Evolutionary conservation across 78 protist genomes (phyloP).

Genomic region (Cyanophora paradoxa): DNA sequence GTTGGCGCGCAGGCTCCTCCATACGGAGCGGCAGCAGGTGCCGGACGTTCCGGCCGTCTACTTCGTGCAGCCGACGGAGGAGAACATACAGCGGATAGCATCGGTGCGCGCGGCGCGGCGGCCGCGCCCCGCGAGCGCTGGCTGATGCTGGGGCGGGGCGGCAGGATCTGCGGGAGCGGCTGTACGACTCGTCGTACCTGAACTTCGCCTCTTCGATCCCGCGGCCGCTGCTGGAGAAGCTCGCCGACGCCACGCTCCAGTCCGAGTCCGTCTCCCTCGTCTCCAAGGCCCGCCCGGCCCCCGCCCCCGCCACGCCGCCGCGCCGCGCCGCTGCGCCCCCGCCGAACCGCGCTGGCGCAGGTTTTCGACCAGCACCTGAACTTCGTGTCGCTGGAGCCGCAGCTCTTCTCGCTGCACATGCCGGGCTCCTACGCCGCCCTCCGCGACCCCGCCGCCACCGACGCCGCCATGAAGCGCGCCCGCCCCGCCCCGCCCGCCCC

Average conservation of each 20-base stretch:
- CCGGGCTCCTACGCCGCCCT: constrained; percentile 39
- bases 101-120: neutral
- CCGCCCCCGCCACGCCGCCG: neutral
- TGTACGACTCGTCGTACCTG: constrained; percentile 69
- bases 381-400: constrained; percentile 64
- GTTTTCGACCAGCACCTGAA: constrained; percentile 76
- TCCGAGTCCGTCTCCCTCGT: constrained; percentile 42
- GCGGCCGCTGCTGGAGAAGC: constrained; percentile 53
- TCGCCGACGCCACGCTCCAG: constrained; percentile 58
- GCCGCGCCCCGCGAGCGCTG: neutral
- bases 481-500: constrained; percentile 28
- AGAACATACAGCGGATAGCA: constrained; percentile 63
- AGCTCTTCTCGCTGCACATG: constrained; percentile 51
- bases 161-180: constrained; percentile 50
- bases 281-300: neutral
- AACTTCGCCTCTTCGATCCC: constrained; percentile 74
- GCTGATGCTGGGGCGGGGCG: too few relatives aligned
- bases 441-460: constrained; percentile 32
- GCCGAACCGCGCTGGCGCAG: neutral
- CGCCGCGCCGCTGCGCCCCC: neutral
- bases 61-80: constrained; percentile 74
- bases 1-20: constrained; percentile 26
- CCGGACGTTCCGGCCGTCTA: constrained; percentile 88
- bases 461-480: constrained; percentile 52
- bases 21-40: constrained; percentile 70